These are phyloP conservation scores for Deinandra increscens DNA, from an alignment of 129 eudicot genomes.

Conservation along the genomic window DNA sequence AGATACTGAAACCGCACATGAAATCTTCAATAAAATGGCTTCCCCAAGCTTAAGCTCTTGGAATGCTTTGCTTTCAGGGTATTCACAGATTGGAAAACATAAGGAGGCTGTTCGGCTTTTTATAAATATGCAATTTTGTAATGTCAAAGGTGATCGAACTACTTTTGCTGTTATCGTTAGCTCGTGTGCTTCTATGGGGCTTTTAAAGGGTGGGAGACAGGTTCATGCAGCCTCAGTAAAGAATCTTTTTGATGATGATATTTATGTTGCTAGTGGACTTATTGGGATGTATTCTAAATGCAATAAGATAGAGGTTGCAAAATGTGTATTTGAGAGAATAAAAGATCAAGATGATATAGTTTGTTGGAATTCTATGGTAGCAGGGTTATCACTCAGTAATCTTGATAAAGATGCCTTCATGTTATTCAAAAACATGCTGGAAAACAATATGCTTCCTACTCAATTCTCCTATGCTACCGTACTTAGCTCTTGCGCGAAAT, in stretches of 20 bases:
- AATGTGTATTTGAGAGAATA: slow-evolving; percentile 43
- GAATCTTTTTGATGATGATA: slow-evolving; percentile 35
- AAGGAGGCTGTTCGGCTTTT: slow-evolving; percentile 60
- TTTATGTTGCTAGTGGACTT: slow-evolving; percentile 78
- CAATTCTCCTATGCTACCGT: slow-evolving; percentile 62
- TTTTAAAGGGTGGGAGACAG: slow-evolving; percentile 58
- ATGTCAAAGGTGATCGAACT: slow-evolving; percentile 59
- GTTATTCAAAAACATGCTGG: slow-evolving; percentile 58
- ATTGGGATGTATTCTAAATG: slow-evolving; percentile 70
- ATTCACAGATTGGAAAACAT: slow-evolving; percentile 54
- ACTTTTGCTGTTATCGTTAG: slow-evolving; percentile 67
- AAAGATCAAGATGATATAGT: slow-evolving; percentile 49
- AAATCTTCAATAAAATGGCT: slow-evolving; percentile 54
- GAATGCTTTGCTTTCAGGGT: slow-evolving; percentile 83
- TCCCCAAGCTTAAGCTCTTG: slow-evolving; percentile 63
- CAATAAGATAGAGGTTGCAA: slow-evolving; percentile 47
- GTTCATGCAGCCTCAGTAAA: slow-evolving; percentile 59
- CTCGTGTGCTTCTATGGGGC: slow-evolving; percentile 62
- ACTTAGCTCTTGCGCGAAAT: slow-evolving; percentile 60
- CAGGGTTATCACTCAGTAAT: slow-evolving; percentile 65
- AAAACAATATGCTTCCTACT: slow-evolving; percentile 52
- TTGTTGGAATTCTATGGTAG: slow-evolving; percentile 77
- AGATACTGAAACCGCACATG: slow-evolving; percentile 48
- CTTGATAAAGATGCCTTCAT: slow-evolving; percentile 58
- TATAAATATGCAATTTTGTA: slow-evolving; percentile 74